These are phyloP conservation scores for Marvania coccoides DNA, from an alignment of 139 green algal genomes.

Conservation along the genomic window DNA sequence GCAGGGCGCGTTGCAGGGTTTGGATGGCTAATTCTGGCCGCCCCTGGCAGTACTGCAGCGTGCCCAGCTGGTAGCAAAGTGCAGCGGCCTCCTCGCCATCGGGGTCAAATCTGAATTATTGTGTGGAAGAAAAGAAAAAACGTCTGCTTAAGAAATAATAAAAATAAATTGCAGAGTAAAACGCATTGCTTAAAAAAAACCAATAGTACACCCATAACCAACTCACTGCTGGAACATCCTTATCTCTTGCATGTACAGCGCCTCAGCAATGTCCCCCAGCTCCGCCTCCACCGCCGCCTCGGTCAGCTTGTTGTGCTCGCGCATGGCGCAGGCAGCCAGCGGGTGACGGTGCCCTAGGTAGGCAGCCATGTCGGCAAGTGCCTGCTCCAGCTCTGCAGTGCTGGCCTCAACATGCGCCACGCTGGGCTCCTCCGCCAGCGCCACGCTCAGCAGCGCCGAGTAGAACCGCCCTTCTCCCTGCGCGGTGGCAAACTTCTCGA, in stretches of 20 bases:
- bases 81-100: constrained; percentile 1
- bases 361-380: not conserved
- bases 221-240: not conserved
- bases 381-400: not conserved
- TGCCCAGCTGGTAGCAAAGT: constrained; percentile 13
- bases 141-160: too few relatives aligned
- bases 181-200: too few relatives aligned
- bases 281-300: constrained; percentile 10
- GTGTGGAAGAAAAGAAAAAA: too few relatives aligned
- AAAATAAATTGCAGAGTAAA: too few relatives aligned
- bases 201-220: too few relatives aligned
- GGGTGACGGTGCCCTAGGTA: not conserved
- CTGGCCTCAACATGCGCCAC: not conserved
- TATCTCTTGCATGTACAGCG: constrained; percentile 10
- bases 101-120: not conserved
- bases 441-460: not conserved
- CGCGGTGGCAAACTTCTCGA: not conserved
- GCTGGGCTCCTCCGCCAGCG: not conserved
- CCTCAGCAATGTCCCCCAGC: constrained; percentile 8
- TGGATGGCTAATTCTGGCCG: constrained; percentile 1
- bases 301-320: constrained; percentile 16
- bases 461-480: not conserved
- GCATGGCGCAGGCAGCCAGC: not conserved
- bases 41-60: constrained; percentile 22
- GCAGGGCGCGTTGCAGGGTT: not conserved